Percentiles rank a stretch among this genome's conserved stretches.
Conservation (phyloP, 2,329 filamentous ascomycete species). For the Hansfordia pulvinata region DNA sequence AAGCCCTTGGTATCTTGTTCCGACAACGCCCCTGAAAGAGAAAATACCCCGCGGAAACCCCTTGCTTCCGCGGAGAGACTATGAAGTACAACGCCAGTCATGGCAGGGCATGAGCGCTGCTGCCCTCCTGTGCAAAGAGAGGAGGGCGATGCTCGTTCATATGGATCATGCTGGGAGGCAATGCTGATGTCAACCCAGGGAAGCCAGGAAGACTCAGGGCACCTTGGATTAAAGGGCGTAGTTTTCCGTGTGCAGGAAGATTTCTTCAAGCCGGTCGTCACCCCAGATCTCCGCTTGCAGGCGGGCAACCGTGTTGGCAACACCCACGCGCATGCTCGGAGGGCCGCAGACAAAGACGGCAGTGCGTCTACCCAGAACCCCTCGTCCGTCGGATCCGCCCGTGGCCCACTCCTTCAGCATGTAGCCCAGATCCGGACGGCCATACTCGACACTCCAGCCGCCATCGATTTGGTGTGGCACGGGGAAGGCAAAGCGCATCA, state of each 20-base stretch:
- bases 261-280: constrained; percentile 68
- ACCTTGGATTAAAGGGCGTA: constrained; percentile 57
- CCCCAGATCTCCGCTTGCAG: constrained; percentile 77
- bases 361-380: constrained; percentile 64
- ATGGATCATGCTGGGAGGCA: too few relatives aligned
- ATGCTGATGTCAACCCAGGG: too few relatives aligned
- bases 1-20: too few relatives aligned
- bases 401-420: constrained; percentile 74
- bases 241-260: constrained; percentile 91
- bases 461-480: constrained; percentile 54
- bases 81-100: too few relatives aligned
- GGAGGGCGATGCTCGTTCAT: too few relatives aligned
- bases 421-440: constrained; percentile 74
- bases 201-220: too few relatives aligned
- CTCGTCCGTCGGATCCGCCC: constrained; percentile 50
- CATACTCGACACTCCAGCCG: constrained; percentile 88
- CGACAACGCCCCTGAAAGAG: too few relatives aligned
- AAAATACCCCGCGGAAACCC: too few relatives aligned
- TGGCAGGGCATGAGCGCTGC: too few relatives aligned
- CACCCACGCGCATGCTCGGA: constrained; percentile 72
- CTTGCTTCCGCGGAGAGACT: too few relatives aligned
- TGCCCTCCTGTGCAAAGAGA: too few relatives aligned
- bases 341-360: constrained; percentile 92
- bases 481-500: constrained; percentile 84
- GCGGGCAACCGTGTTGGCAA: constrained; percentile 71